Base-by-base conservation (phyloP, 2,329 filamentous ascomycete genomes). In the Exophiala aquamarina region DNA sequence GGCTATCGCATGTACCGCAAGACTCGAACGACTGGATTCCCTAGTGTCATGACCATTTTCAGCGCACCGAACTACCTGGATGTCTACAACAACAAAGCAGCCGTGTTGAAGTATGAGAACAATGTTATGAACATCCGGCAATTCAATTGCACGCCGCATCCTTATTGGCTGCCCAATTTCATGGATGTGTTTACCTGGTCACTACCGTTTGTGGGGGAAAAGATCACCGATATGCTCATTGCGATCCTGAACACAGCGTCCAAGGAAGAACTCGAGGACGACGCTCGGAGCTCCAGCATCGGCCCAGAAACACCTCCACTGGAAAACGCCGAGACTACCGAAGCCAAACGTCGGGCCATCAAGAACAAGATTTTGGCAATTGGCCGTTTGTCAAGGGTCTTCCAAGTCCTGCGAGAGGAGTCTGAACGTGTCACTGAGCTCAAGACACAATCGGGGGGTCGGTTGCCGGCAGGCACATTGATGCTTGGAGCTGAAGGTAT, bases 151-250 rank as follows among this genome's bases (percentile, higher is more conserved):
- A 97, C 93, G 17, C 93, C 93, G 26, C 93, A 98, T 69, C 93
- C 93, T 5, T 98, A 98, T 77, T 98, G 93, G 93, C 81, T 98
- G 39, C 93, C 93, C 45, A 98, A 98, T 75, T 98, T 98, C 67
- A 98, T 98, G 93, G 93, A 98, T 64, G 93, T 98, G 55, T 98
- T 98, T 67, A 98, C 93, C n/a, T 98, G 93, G 93, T 98, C 93
- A 26, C 77, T 98, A 51, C 93, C 93, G 1, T 98, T 98, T 70
- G 93, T 98, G 18, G 92, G 93, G 54, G 93, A 98, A 71, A 98
- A 98, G 79, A 91, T 98, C 64, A 97, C 93, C 14, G 93, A 98
- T 64, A 98, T 98, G 93, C 83, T 98, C 57, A 96, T 98, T 66
- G 92, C 91, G 33, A 98, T 98, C 63, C 77, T 98, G 60, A 96